These are phyloP conservation scores for Elsinoe fawcettii DNA, from an alignment of 2,329 filamentous ascomycete genomes.

Conservation along the genomic window DNA sequence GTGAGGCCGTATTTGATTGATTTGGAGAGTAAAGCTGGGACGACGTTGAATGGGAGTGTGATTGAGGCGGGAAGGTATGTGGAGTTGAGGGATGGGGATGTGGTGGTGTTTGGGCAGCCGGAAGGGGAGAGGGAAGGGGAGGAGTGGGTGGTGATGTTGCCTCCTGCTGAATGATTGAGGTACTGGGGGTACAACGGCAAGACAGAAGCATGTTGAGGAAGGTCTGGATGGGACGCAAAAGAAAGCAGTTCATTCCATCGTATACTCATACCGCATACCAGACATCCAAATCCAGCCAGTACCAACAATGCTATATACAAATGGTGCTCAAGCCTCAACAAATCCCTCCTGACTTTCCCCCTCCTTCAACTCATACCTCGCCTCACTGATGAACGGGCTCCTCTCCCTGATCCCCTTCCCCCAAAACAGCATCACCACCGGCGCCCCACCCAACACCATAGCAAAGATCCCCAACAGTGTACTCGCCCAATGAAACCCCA, in stretches of 20 bases:
- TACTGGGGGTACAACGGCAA: too few relatives aligned
- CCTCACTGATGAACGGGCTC: slow-evolving; percentile 28
- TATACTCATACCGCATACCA: not conserved
- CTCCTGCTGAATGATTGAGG: slow-evolving; percentile 30
- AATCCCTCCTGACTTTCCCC: not conserved
- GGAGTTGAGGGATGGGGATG: slow-evolving; percentile 80
- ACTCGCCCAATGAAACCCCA: slow-evolving; percentile 46
- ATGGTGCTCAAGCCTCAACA: not conserved
- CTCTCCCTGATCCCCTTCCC: slow-evolving; percentile 27
- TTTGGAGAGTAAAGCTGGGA: slow-evolving; percentile 88
- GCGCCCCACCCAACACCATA: slow-evolving; percentile 37
- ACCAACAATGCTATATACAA: not conserved
- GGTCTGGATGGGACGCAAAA: not conserved
- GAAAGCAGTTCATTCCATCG: not conserved
- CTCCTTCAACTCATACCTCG: slow-evolving; percentile 16
- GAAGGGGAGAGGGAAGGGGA: slow-evolving; percentile 43
- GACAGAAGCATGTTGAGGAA: too few relatives aligned
- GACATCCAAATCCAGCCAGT: not conserved
- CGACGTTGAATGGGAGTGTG: slow-evolving; percentile 66
- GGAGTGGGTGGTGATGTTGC: slow-evolving; percentile 93
- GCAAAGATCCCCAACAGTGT: slow-evolving; percentile 40
- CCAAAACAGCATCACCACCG: slow-evolving; percentile 36
- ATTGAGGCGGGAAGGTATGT: slow-evolving; percentile 72
- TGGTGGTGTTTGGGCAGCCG: slow-evolving; percentile 80
- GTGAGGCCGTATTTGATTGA: slow-evolving; percentile 80